Evolutionary conservation across 805 yeast species (phyloP).

Genomic region (Lachancea quebecensis): DNA sequence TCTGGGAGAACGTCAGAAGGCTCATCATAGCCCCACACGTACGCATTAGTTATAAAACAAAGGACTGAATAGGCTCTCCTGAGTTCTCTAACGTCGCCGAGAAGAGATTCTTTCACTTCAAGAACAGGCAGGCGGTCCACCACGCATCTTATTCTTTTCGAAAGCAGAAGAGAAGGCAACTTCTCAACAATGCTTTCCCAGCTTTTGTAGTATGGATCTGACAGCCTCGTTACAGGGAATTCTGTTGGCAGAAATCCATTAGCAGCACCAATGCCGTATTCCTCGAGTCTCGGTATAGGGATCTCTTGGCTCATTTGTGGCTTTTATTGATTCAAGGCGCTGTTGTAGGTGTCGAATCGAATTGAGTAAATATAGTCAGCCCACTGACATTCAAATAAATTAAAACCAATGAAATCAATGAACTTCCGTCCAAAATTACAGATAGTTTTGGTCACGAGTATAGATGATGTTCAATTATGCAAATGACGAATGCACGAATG

Average conservation of each 20-base stretch:
- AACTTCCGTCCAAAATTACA: neutral
- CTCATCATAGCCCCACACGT: constrained; percentile 73
- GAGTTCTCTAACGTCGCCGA: constrained; percentile 40
- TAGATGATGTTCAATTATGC: too few species aligned
- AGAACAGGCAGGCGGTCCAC: constrained; percentile 63
- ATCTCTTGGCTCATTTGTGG: constrained; percentile 13
- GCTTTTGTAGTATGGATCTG: constrained; percentile 54
- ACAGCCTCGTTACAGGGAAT: constrained; percentile 54
- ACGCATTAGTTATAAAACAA: constrained; percentile 79
- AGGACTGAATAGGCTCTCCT: constrained; percentile 78
- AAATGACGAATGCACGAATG: too few species aligned
- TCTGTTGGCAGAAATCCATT: constrained; percentile 76
- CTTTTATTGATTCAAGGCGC: neutral
- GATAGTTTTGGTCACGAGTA: too few species aligned
- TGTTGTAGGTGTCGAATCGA: neutral
- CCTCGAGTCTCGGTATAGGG: constrained; percentile 44
- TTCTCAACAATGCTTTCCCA: constrained; percentile 71
- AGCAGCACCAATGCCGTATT: constrained; percentile 61
- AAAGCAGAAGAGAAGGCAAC: constrained; percentile 67
- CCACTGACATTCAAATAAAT: constrained; percentile 1
- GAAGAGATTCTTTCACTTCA: constrained; percentile 38
- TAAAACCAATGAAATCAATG: neutral
- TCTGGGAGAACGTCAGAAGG: constrained; percentile 61
- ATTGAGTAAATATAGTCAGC: neutral
- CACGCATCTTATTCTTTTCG: constrained; percentile 51